These are phyloP conservation scores for Fusarium sororula DNA, from an alignment of 2,329 filamentous ascomycete genomes.

Conservation along the genomic window DNA sequence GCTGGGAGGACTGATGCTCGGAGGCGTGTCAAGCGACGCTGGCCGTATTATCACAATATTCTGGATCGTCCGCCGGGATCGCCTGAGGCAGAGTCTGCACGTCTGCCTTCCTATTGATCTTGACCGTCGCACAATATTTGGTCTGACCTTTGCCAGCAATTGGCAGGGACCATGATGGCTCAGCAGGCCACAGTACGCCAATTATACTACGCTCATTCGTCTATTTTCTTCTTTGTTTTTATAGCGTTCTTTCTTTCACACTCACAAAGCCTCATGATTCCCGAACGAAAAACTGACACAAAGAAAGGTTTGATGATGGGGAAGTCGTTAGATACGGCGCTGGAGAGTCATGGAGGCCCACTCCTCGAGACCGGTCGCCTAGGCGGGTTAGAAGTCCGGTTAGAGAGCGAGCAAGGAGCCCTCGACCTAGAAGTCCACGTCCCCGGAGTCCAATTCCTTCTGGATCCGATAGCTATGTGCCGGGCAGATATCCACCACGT, in stretches of 20 bases:
- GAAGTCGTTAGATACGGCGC: slow-evolving; percentile 70
- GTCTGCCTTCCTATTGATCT: background rate
- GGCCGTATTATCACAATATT: background rate
- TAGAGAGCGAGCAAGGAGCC: slow-evolving; percentile 46
- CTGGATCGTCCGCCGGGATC: background rate
- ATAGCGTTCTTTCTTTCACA: slow-evolving; percentile 1
- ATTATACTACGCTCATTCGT: background rate
- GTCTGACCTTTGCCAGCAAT: background rate
- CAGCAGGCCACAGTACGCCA: background rate
- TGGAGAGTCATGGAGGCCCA: slow-evolving; percentile 69
- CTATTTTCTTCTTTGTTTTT: background rate
- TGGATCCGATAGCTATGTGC: slow-evolving; percentile 57
- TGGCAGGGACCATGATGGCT: background rate
- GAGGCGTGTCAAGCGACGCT: background rate
- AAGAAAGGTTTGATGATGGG: slow-evolving; percentile 65
- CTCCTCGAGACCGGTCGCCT: slow-evolving; percentile 61
- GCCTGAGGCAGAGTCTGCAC: background rate
- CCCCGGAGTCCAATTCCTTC: slow-evolving; percentile 50
- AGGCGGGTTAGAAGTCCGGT: slow-evolving; percentile 47
- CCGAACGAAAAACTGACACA: background rate
- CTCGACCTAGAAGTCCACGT: slow-evolving; percentile 52
- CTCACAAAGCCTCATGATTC: background rate
- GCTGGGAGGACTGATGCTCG: background rate
- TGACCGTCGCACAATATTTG: background rate
- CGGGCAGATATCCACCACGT: slow-evolving; percentile 54